Evolutionary conservation across 1,284 basidiomycete species (phyloP), one percentile per base, ranked within the genome.

Genomic region (Moesziomyces globuligerus): DNA sequence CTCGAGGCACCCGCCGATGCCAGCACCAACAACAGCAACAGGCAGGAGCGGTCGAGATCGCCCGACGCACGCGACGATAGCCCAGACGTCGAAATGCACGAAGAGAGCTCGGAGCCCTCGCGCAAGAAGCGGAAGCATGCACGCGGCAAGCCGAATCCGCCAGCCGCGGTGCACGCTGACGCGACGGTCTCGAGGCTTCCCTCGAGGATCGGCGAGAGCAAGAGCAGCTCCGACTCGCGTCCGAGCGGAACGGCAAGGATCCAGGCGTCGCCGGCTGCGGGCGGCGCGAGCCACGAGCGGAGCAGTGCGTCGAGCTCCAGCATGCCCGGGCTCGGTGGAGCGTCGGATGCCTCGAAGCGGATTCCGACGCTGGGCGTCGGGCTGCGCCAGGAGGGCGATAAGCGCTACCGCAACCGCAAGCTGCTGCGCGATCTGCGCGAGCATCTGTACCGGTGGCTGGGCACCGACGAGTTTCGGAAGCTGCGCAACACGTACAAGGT

Each of bases 401-500:
- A 73, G 32, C 60, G 73, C 34, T 75, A 72, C 28, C 56, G 73
- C 3, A 75, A 75, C 18, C 69, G 73, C 29, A 75, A 75, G 49
- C 65, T 74, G 13, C 61, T 72, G 5, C 69, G 70, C 15, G 73
- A 75, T 43, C 49, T 75, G 26, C 48, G 73, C 17, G 69, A 72
- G 34, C 68, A 75, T 42, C 69, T 75, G 8, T 75, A 75, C 37
- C 70, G 69, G 23, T 75, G 65, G 69, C 64, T 75, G 0, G 69
- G 69, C 13, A 75, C 73, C 1, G 66, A 67, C 39, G 73, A 75
- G 24, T 75, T 75, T 58, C 48, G 73, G n/a, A 72, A 73, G 52
- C 54, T 73, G 21, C 54, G 49, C 40, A 56, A 58, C 18, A 73
- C 71, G 20, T 70, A 73, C 52, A 70, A 66, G 32, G 66, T 70